A percentile compares a stretch with the other conserved stretches of the same genome.
Conservation (phyloP, 495 filamentous ascomycete species). For the Penicillium canescens region DNA sequence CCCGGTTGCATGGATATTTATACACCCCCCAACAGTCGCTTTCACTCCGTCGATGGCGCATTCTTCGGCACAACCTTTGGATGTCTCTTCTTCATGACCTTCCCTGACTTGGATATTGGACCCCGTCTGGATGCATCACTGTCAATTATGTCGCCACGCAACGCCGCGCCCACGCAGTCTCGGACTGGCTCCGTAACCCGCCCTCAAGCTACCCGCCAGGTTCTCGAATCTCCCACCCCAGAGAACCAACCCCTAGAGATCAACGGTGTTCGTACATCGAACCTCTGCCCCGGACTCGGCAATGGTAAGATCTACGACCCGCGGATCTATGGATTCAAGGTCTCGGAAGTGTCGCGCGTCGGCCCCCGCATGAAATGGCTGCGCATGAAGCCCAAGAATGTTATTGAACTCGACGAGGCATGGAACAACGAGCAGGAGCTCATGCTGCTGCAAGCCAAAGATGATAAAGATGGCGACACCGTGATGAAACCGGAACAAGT, state of each 20-base stretch:
- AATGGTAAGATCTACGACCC: conserved; percentile 85
- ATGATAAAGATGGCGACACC: conserved; percentile 51
- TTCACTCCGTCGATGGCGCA: conserved; percentile 96
- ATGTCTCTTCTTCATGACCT: conserved; percentile 95
- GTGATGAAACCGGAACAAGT: conserved; percentile 33
- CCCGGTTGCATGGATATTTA: conserved; percentile 96
- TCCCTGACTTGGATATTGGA: conserved; percentile 85
- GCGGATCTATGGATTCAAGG: conserved; percentile 93
- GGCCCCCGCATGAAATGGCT: conserved; percentile 98
- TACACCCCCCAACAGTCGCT: conserved; percentile 93
- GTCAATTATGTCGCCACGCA: conserved; percentile 32
- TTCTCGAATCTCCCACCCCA: conserved; percentile 33
- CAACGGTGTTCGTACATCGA: conserved; percentile 80
- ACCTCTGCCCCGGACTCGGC: conserved; percentile 87
- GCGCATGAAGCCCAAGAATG: conserved; percentile 75
- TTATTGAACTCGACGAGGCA: conserved; percentile 79
- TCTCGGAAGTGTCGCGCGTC: conserved; percentile 80
- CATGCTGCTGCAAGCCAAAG: conserved; percentile 39
- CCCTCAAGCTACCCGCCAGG: conserved; percentile 16
- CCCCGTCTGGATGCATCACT: conserved; percentile 32
- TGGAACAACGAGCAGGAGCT: conserved; percentile 12
- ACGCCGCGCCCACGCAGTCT: conserved; percentile 37
- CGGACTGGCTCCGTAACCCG: conserved; percentile 28
- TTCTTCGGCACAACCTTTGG: conserved; percentile 98
- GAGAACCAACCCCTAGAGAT: conserved; percentile 58